Conservation (phyloP, 2,329 filamentous ascomycete genomes). For the Calonectria crousiana region DNA sequence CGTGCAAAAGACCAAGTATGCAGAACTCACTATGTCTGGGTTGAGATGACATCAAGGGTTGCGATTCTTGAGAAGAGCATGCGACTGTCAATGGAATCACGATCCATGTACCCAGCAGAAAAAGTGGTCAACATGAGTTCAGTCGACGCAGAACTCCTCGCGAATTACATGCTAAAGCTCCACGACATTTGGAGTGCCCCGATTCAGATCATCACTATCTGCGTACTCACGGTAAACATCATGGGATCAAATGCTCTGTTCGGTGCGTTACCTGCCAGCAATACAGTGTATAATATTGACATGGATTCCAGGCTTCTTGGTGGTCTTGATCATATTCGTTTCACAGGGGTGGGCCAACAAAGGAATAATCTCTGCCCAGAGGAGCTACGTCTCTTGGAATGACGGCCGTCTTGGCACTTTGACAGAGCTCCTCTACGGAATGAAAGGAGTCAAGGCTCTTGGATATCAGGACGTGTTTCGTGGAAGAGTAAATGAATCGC, state of each 20-base stretch:
- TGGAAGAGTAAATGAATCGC: not conserved
- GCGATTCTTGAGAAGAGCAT: not conserved
- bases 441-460: not conserved
- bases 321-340: not conserved
- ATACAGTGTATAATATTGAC: not conserved
- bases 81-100: not conserved
- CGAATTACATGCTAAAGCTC: not conserved
- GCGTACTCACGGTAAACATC: not conserved
- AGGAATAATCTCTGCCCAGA: not conserved
- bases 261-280: not conserved
- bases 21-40: not conserved
- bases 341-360: not conserved
- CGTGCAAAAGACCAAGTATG: not conserved
- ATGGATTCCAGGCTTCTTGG: not conserved
- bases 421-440: not conserved
- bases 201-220: not conserved
- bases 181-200: conserved; percentile 1
- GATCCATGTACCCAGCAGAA: not conserved
- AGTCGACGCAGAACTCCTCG: not conserved
- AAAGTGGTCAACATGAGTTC: not conserved
- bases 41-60: not conserved
- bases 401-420: not conserved
- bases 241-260: not conserved
- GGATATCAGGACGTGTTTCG: not conserved
- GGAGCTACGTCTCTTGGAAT: not conserved